Base-by-base conservation (phyloP, 2,329 filamentous ascomycete species). In the Lasiodiplodia theobromae region DNA sequence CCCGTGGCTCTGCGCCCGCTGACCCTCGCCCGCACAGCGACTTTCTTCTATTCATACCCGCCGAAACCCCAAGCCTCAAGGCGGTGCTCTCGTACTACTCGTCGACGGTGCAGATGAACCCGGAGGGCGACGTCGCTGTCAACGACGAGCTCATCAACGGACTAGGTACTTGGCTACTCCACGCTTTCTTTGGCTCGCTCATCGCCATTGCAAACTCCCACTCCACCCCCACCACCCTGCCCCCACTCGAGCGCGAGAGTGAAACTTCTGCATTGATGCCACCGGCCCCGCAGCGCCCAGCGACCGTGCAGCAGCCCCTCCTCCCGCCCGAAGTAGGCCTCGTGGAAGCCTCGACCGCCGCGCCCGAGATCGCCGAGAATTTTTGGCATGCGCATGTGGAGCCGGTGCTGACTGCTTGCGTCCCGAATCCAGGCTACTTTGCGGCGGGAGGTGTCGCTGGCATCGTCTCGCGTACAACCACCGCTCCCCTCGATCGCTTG, bases 361-460 rank as follows among this genome's bases (percentile, higher is more conserved):
- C 71, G 66, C 69, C 69, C 56, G 69, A 72, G 12, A 44, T 37
- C 66, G 56, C 56, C 57, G 66, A 34, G 47, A 68, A n/a, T 18
- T 63, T 74, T 69, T 74, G 69, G 67, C 74, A 68, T 68, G 69
- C 71, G 74, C 76, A 72, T 74, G 74, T 81, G 73, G 78, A 78
- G 77, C 75, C 80, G 71, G 79, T 79, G 82, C 84, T 86, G 82
- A 86, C 91, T 85, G 78, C 79, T 78, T 82, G 81, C 79, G 85
- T 93, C 81, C 92, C 92, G 81, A 88, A 93, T 89, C 87, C 91
- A 97, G 96, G 96, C 87, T 99, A 98, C 84, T 99, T 98, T 82
- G 82, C 97, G 83, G 96, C 96, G 80, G 96, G 96, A 85, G 96
- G 94, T 81, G 86, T 97, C 78, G 94, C 95, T 79, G 96, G 96